These are phyloP conservation scores for Phylloporus arenicola DNA, from an alignment of 768 basidiomycete species.

Conservation along the genomic window DNA sequence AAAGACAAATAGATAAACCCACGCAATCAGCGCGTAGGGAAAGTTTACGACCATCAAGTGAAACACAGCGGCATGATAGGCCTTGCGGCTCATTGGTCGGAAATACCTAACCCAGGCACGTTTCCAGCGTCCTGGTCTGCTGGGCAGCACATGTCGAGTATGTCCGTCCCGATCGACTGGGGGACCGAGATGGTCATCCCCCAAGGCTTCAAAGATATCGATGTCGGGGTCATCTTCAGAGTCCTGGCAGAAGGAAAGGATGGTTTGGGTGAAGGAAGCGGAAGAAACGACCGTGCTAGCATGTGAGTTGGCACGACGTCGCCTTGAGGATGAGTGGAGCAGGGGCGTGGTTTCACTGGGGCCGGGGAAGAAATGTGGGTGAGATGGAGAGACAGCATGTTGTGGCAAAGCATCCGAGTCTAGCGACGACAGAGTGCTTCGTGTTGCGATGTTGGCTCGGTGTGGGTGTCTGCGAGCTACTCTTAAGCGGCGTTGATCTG, in stretches of 20 bases:
- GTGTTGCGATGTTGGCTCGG: slow-evolving; percentile 26
- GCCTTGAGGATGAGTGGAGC: slow-evolving; percentile 28
- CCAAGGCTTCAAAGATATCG: slow-evolving; percentile 26
- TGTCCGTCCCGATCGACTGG: slow-evolving; percentile 3
- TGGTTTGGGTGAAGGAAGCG: slow-evolving; percentile 57
- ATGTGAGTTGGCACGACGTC: slow-evolving; percentile 55
- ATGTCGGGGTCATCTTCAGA: slow-evolving; percentile 38
- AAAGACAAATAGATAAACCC: slow-evolving; percentile 74
- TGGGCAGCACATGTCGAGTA: neutral
- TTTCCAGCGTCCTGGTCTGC: slow-evolving; percentile 4
- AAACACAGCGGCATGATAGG: slow-evolving; percentile 62
- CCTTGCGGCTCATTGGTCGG: slow-evolving; percentile 47
- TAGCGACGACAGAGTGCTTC: slow-evolving; percentile 27
- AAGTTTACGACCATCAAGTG: slow-evolving; percentile 74
- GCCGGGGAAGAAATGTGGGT: slow-evolving; percentile 23
- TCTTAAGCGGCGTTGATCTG: slow-evolving; percentile 39
- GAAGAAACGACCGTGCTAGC: slow-evolving; percentile 46
- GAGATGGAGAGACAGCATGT: slow-evolving; percentile 11
- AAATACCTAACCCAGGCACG: slow-evolving; percentile 56
- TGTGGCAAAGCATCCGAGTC: slow-evolving; percentile 37
- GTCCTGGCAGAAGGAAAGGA: slow-evolving; percentile 65
- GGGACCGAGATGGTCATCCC: slow-evolving; percentile 20
- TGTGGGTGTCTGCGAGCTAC: slow-evolving; percentile 28
- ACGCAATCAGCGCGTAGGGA: slow-evolving; percentile 72
- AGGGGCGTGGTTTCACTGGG: slow-evolving; percentile 48